Evolutionary conservation across 169 alveolate genomes (phyloP), one percentile per base, ranked within the genome.

Genomic region (Neospora caninum): DNA sequence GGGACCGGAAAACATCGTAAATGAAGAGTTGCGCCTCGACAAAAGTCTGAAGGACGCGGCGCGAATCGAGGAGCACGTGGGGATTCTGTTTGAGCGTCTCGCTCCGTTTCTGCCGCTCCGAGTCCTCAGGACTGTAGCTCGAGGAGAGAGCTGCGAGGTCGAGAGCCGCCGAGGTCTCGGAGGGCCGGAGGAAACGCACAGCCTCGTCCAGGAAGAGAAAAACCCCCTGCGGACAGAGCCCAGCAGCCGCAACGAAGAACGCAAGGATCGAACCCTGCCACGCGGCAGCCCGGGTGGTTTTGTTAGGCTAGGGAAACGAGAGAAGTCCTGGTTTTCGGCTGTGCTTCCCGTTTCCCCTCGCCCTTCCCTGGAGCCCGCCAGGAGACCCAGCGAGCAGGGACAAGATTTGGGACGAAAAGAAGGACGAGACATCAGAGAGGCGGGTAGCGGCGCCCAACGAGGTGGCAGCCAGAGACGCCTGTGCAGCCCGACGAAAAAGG

Each of bases 21-120:
- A 73, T 73, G 84, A 73, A 73, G n/a, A 73, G 42, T 43, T 73
- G 84, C 43, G 84, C 42, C 84, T 73, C 84, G 31, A 73, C 84
- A 43, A 73, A 73, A 13, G 84, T 73, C 43, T 73, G 84, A 41
- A 73, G 84, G 9, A 73, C 84, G 39, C 43, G 22, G 45, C n/a
- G 2, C 1, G 84, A 13, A 27, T 31, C 43, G 84, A 73, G 84
- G 39, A 73, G 84, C 84, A 9, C 39, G 27, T 34, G 18, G 39
- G 39, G 42, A 41, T 18, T n/a, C 27, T 43, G 25, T 31, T n/a
- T 73, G 84, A 4, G n/a, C 25, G 45, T 20, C 84, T 31, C 43
- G 27, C 18, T n/a, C 84, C 18, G 27, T 20, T 73, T 31, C 43
- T n/a, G 38, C 84, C 43, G 25, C 84, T 73, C 43, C 41, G 42